These are phyloP conservation scores for Neopestalotiopsis sp. DNA, from an alignment of 2,329 filamentous ascomycete genomes.

Conservation along the genomic window DNA sequence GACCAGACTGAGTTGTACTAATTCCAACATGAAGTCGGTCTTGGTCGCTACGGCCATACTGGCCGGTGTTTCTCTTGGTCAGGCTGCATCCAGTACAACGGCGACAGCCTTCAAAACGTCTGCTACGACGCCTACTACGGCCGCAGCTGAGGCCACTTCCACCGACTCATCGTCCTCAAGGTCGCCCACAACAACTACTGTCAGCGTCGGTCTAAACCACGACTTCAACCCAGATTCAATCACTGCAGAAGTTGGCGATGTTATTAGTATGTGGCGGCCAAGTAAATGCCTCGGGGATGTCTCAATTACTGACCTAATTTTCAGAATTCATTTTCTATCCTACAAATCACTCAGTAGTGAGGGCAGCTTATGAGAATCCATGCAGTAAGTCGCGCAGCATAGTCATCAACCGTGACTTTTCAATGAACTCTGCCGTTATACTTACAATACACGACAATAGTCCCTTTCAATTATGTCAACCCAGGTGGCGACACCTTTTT, in stretches of 20 bases:
- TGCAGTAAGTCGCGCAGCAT: conserved; percentile 1
- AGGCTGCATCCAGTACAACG: neutral
- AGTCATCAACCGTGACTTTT: neutral
- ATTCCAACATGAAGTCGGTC: conserved; percentile 9
- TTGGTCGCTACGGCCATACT: conserved; percentile 10
- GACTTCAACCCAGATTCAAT: conserved; percentile 11
- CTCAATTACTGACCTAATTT: neutral
- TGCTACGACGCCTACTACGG: neutral
- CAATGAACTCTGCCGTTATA: neutral
- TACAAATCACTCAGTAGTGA: conserved; percentile 13
- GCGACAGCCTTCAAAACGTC: neutral
- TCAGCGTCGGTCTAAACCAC: conserved; percentile 9
- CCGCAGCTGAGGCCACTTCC: neutral
- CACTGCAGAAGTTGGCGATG: conserved; percentile 4
- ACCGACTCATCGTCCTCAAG: neutral
- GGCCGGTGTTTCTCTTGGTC: neutral
- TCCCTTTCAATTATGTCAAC: conserved; percentile 16
- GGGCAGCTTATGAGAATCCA: conserved; percentile 6
- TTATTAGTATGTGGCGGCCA: neutral
- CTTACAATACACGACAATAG: neutral
- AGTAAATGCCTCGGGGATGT: neutral
- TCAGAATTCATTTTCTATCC: conserved; percentile 11
- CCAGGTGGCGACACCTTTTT: conserved; percentile 14
- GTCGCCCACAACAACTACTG: neutral
- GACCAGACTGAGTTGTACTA: neutral